Evolutionary conservation across 1,284 basidiomycete genomes (phyloP).

Genomic region (Laetiporus sulphureus): DNA sequence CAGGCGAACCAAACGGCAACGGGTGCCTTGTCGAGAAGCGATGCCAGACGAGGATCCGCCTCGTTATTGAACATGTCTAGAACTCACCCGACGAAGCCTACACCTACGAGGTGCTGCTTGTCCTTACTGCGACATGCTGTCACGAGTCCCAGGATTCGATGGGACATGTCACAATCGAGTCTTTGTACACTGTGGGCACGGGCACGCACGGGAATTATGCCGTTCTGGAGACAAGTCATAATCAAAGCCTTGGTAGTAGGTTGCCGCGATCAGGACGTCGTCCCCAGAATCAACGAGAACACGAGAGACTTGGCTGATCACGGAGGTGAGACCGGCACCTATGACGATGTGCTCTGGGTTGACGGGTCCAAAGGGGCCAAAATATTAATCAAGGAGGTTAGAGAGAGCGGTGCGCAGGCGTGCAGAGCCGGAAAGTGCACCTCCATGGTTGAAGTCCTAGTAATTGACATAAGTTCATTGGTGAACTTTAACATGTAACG

Average conservation of each 20-base stretch:
- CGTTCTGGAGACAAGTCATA: neutral
- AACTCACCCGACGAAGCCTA: conserved; percentile 66
- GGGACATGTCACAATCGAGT: no score
- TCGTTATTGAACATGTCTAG: conserved; percentile 46
- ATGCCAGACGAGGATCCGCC: conserved; percentile 34
- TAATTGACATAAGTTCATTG: no score
- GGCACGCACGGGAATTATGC: neutral
- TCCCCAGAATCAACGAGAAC: neutral
- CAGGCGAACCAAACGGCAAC: conserved; percentile 70
- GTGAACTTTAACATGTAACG: no score
- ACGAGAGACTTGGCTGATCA: neutral
- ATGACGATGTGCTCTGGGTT: neutral
- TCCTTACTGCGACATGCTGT: no score
- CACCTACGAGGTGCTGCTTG: conserved; percentile 46
- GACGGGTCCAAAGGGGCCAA: neutral
- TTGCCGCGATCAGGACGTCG: neutral
- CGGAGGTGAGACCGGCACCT: neutral
- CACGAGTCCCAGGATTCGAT: no score
- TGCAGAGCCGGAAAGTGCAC: no score
- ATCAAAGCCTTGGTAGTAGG: neutral
- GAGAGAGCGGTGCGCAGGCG: no score
- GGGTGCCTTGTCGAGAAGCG: conserved; percentile 49
- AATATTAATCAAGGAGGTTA: neutral
- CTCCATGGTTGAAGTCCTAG: no score
- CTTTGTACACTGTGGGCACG: neutral